Base-by-base conservation (phyloP, 1,139 yeast genomes). In the Hemisphaericaspora xylofermentans region DNA sequence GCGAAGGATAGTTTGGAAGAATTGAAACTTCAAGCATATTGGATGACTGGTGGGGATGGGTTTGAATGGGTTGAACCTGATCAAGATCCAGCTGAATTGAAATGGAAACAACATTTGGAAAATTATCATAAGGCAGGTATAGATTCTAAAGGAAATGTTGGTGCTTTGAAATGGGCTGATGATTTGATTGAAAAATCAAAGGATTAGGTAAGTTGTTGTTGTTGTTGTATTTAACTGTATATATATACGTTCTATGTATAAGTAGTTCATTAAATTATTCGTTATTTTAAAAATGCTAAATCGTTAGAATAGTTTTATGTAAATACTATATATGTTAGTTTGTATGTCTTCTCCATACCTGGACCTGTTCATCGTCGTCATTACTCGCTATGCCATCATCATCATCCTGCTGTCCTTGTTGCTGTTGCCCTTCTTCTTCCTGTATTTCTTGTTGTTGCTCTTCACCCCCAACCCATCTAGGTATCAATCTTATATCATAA, bases 61-160 rank as follows among this genome's bases (percentile, higher is more conserved):
- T 84, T 82, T 54, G 84, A 79, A 47, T 86, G 91, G 87, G 81
- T 75, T 5, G 93, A 84, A 53, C 91, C 91, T 1, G 93, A 85
- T 56, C 83, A 81, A 55, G 93, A 84, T 55, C 91, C 91, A 0
- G 88, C 88, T 0, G 86, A 81, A 27, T 52, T 81, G 18, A 52
- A 75, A 25, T 82, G 87, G 88, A 64, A 70, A 36, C 42, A 56
- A 2, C 70, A 70, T 55, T 61, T 67, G 43, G 51, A 53, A 3
- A 44, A 46, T 34, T 59, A 55, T 38, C 53, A 61, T 31, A 54
- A 51, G 33, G 63, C 61, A 10, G 38, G 45, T 4, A 39, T 65
- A 21, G 36, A 40, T 4, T 47, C 42, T 8, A 51, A 43, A 28
- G 43, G 43, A 10, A 45, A 50, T 24, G 43, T 38, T 8, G 57